Conservation (phyloP, 2,329 filamentous ascomycete species). For the Pseudogymnoascus pannorum region DNA sequence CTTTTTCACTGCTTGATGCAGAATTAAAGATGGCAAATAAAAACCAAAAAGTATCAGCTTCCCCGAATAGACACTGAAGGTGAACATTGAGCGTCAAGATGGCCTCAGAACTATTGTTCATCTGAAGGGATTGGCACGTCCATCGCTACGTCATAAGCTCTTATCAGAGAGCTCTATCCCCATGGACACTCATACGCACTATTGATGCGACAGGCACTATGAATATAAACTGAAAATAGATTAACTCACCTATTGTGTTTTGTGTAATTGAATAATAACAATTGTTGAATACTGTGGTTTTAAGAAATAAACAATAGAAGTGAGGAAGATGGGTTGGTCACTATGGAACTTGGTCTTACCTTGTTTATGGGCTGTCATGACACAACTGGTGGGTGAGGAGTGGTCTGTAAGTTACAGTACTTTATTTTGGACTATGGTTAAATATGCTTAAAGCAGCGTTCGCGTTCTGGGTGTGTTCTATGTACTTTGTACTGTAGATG, state of each 20-base stretch:
- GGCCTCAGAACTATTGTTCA: not conserved
- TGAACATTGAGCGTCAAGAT: not conserved
- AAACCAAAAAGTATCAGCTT: not conserved
- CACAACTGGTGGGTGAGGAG: not conserved
- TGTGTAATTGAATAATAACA: not conserved
- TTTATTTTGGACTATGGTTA: too few species aligned
- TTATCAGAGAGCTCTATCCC: not conserved
- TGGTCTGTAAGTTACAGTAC: not conserved
- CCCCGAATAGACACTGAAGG: not conserved
- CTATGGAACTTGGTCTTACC: slow-evolving; percentile 3
- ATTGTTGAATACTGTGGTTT: not conserved
- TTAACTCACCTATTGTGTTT: not conserved
- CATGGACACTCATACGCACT: not conserved
- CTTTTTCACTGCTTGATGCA: not conserved
- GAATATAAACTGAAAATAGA: not conserved
- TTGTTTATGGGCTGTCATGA: slow-evolving; percentile 1
- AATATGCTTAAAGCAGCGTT: not conserved
- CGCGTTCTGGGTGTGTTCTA: too few species aligned
- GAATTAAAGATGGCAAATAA: not conserved
- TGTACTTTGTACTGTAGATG: too few species aligned
- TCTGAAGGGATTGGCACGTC: not conserved
- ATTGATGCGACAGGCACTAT: not conserved
- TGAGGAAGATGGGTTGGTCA: not conserved
- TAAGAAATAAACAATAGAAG: not conserved
- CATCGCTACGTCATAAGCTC: slow-evolving; percentile 2